A percentile compares a stretch with the other conserved stretches of the same genome.
Evolutionary conservation across 1,139 yeast genomes (phyloP).

Genomic region (Nematodospora anomalae): DNA sequence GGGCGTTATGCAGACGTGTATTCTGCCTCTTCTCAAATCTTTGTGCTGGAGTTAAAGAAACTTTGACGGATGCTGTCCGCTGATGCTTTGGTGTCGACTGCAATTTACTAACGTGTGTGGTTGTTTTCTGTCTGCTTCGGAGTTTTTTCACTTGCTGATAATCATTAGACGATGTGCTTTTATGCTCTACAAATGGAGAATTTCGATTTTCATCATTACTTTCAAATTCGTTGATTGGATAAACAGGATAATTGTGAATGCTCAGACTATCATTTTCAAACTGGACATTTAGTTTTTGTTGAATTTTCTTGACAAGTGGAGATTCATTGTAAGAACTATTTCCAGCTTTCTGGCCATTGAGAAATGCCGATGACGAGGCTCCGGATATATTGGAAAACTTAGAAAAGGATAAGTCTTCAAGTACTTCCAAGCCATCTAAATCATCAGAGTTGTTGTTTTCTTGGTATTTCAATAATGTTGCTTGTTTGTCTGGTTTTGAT

Average conservation of each 20-base stretch:
- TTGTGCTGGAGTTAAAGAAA: slow-evolving; percentile 57
- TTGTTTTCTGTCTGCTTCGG: slow-evolving; percentile 3
- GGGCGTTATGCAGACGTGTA: slow-evolving; percentile 39
- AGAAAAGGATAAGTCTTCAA: slow-evolving; percentile 37
- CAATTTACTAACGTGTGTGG: slow-evolving; percentile 8
- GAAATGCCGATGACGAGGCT: slow-evolving; percentile 13
- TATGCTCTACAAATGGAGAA: slow-evolving; percentile 9
- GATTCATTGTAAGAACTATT: slow-evolving; percentile 20
- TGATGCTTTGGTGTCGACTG: slow-evolving; percentile 22
- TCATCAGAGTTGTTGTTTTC: slow-evolving; percentile 16
- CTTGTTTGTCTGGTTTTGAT: slow-evolving; percentile 8
- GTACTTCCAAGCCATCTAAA: slow-evolving; percentile 23
- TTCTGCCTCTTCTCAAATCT: slow-evolving; percentile 45
- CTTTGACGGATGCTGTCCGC: slow-evolving; percentile 38
- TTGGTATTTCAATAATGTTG: slow-evolving; percentile 17
- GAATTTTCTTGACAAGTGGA: slow-evolving; percentile 30
- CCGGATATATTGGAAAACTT: slow-evolving; percentile 37
- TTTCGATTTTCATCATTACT: slow-evolving; percentile 10
- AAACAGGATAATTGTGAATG: slow-evolving; percentile 7
- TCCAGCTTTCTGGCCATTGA: neutral
- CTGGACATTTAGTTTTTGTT: slow-evolving; percentile 17
- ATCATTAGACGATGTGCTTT: neutral
- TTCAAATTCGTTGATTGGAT: slow-evolving; percentile 9
- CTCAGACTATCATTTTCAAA: slow-evolving; percentile 6
- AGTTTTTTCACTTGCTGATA: slow-evolving; percentile 6